Evolutionary conservation across 2,329 filamentous ascomycete genomes (phyloP).

Genomic region (Fusarium albosuccineum): DNA sequence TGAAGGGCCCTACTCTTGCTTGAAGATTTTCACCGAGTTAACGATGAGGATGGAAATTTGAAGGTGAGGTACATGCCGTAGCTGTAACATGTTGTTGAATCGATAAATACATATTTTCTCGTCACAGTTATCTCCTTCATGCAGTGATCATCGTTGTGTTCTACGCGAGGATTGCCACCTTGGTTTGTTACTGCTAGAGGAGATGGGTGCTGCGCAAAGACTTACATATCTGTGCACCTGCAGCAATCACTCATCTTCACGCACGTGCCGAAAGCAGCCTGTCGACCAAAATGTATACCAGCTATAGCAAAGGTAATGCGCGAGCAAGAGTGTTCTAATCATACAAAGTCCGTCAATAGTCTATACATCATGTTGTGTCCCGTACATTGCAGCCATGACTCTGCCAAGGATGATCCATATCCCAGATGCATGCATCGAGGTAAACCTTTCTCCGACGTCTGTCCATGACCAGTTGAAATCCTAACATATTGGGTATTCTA

Average conservation of each 20-base stretch:
- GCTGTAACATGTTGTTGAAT: neutral
- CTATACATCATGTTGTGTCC: constrained; percentile 31
- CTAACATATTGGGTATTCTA: constrained; percentile 45
- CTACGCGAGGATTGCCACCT: no score
- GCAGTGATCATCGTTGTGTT: no score
- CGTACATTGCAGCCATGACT: constrained; percentile 17
- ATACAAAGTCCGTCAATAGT: constrained; percentile 29
- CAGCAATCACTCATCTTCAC: neutral
- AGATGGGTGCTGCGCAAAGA: no score
- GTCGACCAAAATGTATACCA: neutral
- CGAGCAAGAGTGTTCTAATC: constrained; percentile 32
- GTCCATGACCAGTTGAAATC: constrained; percentile 39
- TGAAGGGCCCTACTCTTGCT: constrained; percentile 72
- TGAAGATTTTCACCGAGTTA: constrained; percentile 81
- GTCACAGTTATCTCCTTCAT: no score
- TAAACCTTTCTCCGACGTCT: constrained; percentile 21
- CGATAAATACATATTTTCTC: neutral
- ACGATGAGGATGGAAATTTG: constrained; percentile 82
- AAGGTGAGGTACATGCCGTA: constrained; percentile 80
- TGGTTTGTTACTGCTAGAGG: no score
- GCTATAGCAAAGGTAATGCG: constrained; percentile 18
- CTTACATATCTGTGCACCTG: no score
- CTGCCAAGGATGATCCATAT: constrained; percentile 23
- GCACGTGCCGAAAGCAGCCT: neutral
- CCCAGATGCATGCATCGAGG: constrained; percentile 17